Conservation (phyloP, 768 basidiomycete genomes). For the Mycena polygramma region DNA sequence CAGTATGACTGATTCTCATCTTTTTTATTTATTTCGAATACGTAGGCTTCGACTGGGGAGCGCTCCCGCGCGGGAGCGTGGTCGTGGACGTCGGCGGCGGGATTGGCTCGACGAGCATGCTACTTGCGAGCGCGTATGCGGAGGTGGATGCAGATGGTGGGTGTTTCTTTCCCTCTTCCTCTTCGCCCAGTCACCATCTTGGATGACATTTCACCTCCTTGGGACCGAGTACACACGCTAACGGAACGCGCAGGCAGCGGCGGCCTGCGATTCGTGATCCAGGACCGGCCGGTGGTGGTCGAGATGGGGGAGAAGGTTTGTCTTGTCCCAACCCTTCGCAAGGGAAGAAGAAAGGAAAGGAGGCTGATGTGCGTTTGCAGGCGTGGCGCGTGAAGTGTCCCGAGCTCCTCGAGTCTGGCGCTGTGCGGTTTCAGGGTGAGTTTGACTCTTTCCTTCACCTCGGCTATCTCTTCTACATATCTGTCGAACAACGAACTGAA, state of each 20-base stretch:
- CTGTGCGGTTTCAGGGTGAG: slow-evolving; percentile 67
- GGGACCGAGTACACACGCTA: background rate
- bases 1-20: no score
- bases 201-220: background rate
- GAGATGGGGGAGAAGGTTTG: slow-evolving; percentile 55
- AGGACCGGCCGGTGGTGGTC: slow-evolving; percentile 65
- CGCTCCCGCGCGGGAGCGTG: slow-evolving; percentile 57
- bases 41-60: slow-evolving; percentile 65
- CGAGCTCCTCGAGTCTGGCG: slow-evolving; percentile 66
- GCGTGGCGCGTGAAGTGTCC: slow-evolving; percentile 74
- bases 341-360: background rate
- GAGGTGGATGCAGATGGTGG: slow-evolving; percentile 26
- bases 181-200: no score
- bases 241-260: slow-evolving; percentile 33
- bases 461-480: background rate
- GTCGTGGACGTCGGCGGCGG: slow-evolving; percentile 74
- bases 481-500: slow-evolving; percentile 9
- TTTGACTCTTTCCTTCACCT: slow-evolving; percentile 12
- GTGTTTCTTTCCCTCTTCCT: no score
- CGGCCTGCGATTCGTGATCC: slow-evolving; percentile 59
- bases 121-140: slow-evolving; percentile 50
- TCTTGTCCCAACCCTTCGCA: background rate
- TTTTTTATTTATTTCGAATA: background rate
- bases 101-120: slow-evolving; percentile 61
- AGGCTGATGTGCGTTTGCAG: slow-evolving; percentile 36